These are phyloP conservation scores for Talaromyces sp. DNA, from an alignment of 2,329 filamentous ascomycete genomes.

Conservation along the genomic window DNA sequence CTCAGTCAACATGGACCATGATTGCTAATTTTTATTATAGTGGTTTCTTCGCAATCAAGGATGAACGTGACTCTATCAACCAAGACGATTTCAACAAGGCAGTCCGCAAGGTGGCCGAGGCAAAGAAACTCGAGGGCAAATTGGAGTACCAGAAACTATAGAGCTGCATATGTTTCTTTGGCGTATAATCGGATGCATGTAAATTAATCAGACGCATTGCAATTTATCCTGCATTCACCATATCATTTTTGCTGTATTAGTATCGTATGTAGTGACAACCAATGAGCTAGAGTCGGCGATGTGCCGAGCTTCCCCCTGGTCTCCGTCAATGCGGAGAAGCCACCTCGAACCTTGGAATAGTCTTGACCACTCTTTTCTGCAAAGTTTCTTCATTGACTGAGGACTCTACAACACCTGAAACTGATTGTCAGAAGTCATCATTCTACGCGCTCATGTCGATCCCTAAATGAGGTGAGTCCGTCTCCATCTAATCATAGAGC, in stretches of 20 bases:
- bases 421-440: neutral
- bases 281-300: neutral
- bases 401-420: neutral
- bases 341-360: neutral
- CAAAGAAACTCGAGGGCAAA: constrained; percentile 98
- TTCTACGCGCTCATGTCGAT: neutral
- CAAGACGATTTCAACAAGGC: constrained; percentile 99
- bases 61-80: constrained; percentile 91
- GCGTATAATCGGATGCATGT: constrained; percentile 14
- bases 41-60: constrained; percentile 96
- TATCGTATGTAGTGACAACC: neutral
- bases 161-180: constrained; percentile 1
- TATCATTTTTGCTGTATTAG: neutral
- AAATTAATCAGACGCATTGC: constrained; percentile 20
- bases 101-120: constrained; percentile 92
- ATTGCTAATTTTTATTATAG: constrained; percentile 44
- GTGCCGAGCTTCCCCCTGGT: neutral
- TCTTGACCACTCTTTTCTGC: neutral
- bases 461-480: constrained; percentile 1
- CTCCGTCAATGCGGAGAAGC: neutral
- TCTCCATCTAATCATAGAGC: constrained; percentile 4
- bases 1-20: constrained; percentile 18
- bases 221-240: constrained; percentile 4
- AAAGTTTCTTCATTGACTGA: neutral
- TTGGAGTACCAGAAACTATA: constrained; percentile 96